Evolutionary conservation across 768 basidiomycete genomes (phyloP).

Genomic region (Cystoderma amianthinum): DNA sequence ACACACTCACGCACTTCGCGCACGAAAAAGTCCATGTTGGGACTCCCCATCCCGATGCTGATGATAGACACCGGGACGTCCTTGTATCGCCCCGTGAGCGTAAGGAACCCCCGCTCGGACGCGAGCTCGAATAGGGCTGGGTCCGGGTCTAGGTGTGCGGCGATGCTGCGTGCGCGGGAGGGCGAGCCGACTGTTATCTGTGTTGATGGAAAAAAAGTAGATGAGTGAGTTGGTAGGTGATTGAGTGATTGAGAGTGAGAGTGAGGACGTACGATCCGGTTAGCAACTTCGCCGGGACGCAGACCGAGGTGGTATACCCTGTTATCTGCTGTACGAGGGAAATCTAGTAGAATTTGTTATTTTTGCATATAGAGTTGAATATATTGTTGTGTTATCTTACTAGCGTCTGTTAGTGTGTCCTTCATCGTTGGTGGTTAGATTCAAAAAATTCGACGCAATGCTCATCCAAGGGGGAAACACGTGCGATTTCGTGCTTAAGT

Average conservation of each 20-base stretch:
- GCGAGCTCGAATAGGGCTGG: slow-evolving; percentile 55
- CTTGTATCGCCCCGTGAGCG: slow-evolving; percentile 61
- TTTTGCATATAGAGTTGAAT: background rate
- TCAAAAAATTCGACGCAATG: too few species aligned
- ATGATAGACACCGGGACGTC: slow-evolving; percentile 63
- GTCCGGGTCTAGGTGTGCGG: slow-evolving; percentile 50
- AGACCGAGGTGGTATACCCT: slow-evolving; percentile 80
- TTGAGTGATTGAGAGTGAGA: slow-evolving; percentile 1
- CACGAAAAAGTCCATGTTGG: slow-evolving; percentile 84
- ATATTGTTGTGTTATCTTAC: slow-evolving; percentile 29
- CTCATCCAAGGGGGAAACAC: too few species aligned
- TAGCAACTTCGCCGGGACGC: slow-evolving; percentile 71
- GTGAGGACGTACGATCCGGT: slow-evolving; percentile 72
- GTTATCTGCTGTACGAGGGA: slow-evolving; percentile 65
- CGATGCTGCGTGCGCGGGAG: slow-evolving; percentile 56
- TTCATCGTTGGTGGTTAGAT: slow-evolving; percentile 38
- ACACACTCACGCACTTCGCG: slow-evolving; percentile 74
- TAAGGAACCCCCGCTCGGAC: slow-evolving; percentile 73
- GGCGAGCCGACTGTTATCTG: slow-evolving; percentile 74
- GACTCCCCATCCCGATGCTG: slow-evolving; percentile 78
- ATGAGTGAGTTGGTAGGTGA: background rate
- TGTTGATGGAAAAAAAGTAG: background rate
- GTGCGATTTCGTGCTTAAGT: too few species aligned
- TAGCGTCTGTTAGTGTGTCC: slow-evolving; percentile 56
- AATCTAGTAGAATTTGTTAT: slow-evolving; percentile 37